Evolutionary conservation across 306 rosid species (phyloP).

Genomic region (Prunus dulcis): DNA sequence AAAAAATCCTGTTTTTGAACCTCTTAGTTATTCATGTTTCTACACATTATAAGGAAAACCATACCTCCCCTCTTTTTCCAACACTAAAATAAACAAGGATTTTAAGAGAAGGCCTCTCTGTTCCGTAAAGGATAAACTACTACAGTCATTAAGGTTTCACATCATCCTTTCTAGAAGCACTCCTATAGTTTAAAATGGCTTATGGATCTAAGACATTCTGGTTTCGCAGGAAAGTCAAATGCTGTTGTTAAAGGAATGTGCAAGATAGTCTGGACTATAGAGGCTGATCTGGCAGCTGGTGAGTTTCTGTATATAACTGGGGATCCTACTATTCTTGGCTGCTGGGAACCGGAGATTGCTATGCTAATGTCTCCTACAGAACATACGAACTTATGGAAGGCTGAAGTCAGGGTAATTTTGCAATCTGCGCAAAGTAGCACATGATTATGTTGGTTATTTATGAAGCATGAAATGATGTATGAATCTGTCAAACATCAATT

Average conservation of each 20-base stretch:
- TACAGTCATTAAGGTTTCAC: slow-evolving; percentile 2
- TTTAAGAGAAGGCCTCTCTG: background rate
- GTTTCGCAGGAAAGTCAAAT: slow-evolving; percentile 55
- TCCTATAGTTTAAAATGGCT: slow-evolving; percentile 34
- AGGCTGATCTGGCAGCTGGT: slow-evolving; percentile 76
- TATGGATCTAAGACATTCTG: slow-evolving; percentile 34
- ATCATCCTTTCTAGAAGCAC: slow-evolving; percentile 19
- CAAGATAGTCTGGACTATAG: slow-evolving; percentile 69
- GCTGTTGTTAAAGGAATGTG: slow-evolving; percentile 46
- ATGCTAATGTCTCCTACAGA: slow-evolving; percentile 66
- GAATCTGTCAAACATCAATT: background rate
- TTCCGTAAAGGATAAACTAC: background rate
- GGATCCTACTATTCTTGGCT: slow-evolving; percentile 72
- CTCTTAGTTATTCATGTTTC: background rate
- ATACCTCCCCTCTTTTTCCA: background rate
- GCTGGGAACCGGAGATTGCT: slow-evolving; percentile 87
- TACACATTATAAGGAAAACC: background rate
- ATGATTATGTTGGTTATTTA: slow-evolving; percentile 2
- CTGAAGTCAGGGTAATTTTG: slow-evolving; percentile 64
- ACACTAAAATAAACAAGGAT: background rate
- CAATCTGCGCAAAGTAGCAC: background rate
- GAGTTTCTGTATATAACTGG: slow-evolving; percentile 84
- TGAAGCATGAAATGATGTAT: background rate
- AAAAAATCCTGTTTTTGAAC: slow-evolving; percentile 7
- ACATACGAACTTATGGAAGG: slow-evolving; percentile 76